These are phyloP conservation scores for Panicum miliaceum DNA, from an alignment of 176 grass and related monocot genomes.

Conservation along the genomic window DNA sequence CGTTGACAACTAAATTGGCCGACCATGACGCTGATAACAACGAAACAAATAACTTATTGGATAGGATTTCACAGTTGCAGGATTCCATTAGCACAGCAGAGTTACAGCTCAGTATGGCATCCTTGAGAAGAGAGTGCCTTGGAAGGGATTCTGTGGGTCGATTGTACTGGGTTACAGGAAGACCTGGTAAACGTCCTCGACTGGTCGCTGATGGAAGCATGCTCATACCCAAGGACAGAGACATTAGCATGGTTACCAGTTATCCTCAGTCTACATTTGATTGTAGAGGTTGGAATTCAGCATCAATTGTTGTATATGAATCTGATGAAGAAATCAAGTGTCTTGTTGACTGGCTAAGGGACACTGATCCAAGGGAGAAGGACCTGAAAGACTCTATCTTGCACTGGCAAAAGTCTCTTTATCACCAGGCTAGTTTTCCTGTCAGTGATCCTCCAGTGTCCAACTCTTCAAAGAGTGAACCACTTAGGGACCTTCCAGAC, in stretches of 20 bases:
- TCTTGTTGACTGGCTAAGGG: conserved; percentile 82
- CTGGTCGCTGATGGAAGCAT: conserved; percentile 81
- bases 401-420: conserved; percentile 73
- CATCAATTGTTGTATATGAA: conserved; percentile 76
- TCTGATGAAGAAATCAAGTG: conserved; percentile 75
- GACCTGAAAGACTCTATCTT: conserved; percentile 87
- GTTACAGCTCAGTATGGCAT: conserved; percentile 69
- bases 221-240: conserved; percentile 52
- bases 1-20: conserved; percentile 37
- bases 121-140: conserved; percentile 87
- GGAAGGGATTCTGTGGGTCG: conserved; percentile 89
- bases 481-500: conserved; percentile 49
- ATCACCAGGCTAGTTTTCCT: conserved; percentile 46
- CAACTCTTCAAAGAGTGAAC: conserved; percentile 41
- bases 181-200: conserved; percentile 77
- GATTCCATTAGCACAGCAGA: conserved; percentile 75
- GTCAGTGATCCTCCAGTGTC: conserved; percentile 39
- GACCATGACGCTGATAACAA: conserved; percentile 48
- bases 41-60: conserved; percentile 70
- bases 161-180: conserved; percentile 81
- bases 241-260: conserved; percentile 60
- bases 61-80: conserved; percentile 74
- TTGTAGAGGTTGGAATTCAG: conserved; percentile 57
- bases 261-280: conserved; percentile 60
- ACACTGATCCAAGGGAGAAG: conserved; percentile 77